Base-by-base conservation (phyloP, 192 early-diverging fungal species). In the Podila horticola region DNA sequence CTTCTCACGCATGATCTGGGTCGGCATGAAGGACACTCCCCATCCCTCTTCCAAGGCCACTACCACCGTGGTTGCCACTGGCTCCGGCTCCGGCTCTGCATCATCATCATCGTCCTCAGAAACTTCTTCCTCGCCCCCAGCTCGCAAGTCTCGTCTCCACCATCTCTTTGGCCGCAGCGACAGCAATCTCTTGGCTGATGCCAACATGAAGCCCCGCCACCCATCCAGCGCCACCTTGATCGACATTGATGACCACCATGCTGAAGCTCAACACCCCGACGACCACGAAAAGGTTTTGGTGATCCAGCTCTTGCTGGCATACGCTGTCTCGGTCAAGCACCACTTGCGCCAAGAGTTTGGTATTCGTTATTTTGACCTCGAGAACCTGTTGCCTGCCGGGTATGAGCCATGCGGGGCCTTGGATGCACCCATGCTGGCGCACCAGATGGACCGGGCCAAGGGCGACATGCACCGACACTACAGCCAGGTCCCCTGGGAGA, bases 271-370 rank as follows among this genome's bases (percentile, higher is more conserved):
- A 26, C 60, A 79, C 8, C 41, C 13, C 12, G 75, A 84, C 51
- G 69, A 84, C 45, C 50, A 75, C 33, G 88, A 91, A 36, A 89
- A 84, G 60, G 58, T 79, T 8, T 38, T 77, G 19, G 66, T 84
- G n/a, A 73, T 89, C 59, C 75, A 83, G 45, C 65, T 86, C 26
- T 52, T 89, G 62, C 38, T 87, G 15, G 87, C 86, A 7, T 87
- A 72, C 55, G 85, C 79, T 20, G 62, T 86, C 52, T 64, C 86
- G 13, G 66, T 85, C 55, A 88, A 86, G 72, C 83, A 86, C 62
- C 82, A 87, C 41, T 66, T 91, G 20, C 76, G 91, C 26, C 84
- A 83, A 26, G 90, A 92, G 71, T 69, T 83, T 67, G 90, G 86
- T 22, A 33, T 85, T 49, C 79, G 85, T 28, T 86, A 84, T 29